A percentile compares a stretch with the other conserved stretches of the same genome.
phyloP scores from a whole-genome alignment of 768 basidiomycete genomes.

The Mycena maculata region DNA sequence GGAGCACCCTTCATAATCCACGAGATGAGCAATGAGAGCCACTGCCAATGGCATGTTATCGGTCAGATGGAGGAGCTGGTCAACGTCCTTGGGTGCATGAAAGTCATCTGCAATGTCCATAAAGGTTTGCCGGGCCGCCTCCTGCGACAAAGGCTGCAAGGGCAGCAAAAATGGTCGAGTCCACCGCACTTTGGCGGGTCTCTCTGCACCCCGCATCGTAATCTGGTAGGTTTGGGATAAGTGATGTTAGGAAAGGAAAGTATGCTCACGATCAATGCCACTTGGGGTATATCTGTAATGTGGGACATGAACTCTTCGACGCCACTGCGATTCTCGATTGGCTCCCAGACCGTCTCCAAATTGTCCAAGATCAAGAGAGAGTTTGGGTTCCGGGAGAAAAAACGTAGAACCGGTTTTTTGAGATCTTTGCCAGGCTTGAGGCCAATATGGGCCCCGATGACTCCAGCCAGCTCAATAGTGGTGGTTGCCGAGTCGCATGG shows the following conservation, averaged over 20 bases:
- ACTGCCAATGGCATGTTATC: no score
- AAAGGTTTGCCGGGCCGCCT: no score
- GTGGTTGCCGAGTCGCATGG: not conserved
- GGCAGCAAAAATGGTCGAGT: no score
- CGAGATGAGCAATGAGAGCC: no score
- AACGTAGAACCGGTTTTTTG: not conserved
- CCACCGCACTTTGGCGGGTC: no score
- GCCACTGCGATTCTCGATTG: not conserved
- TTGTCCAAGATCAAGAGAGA: not conserved
- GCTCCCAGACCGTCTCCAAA: not conserved
- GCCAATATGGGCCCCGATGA: not conserved
- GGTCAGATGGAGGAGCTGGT: no score
- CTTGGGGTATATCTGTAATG: not conserved
- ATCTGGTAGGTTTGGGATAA: no score
- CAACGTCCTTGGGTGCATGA: no score
- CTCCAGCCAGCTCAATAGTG: not conserved
- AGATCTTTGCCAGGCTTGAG: not conserved
- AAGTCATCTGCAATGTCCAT: no score
- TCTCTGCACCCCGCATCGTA: not conserved
- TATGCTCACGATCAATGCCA: not conserved
- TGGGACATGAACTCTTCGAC: not conserved
- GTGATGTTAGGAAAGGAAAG: not conserved
- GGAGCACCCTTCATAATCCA: not conserved
- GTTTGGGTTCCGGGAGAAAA: not conserved
- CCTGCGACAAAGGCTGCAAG: no score